Evolutionary conservation across 352 stramenopile species (phyloP), one percentile per base, ranked within the genome.

Genomic region (Aphanomyces cochlioides): DNA sequence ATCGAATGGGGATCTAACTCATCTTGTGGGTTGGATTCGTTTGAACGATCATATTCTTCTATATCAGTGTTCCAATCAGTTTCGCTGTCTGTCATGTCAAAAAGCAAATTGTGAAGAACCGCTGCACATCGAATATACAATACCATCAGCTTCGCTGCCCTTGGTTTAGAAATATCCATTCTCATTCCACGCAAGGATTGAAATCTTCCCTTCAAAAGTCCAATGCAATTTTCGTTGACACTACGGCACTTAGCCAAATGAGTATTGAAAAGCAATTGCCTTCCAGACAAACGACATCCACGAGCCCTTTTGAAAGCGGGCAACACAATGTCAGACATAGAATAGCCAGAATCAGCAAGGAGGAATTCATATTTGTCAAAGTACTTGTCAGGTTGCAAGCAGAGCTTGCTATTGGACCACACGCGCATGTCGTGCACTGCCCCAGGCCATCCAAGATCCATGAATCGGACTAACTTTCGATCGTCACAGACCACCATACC

Each of bases 141-240:
- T n/a, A n/a, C n/a, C n/a, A n/a, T n/a, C n/a, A n/a, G n/a, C n/a
- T n/a, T n/a, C n/a, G n/a, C n/a, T n/a, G n/a, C n/a, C n/a, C n/a
- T n/a, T n/a, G n/a, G n/a, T n/a, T n/a, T n/a, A n/a, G n/a, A n/a
- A n/a, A n/a, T n/a, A n/a, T n/a, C n/a, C n/a, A n/a, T n/a, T n/a
- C n/a, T n/a, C n/a, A n/a, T n/a, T n/a, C n/a, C n/a, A n/a, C n/a
- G n/a, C n/a, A n/a, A n/a, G n/a, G n/a, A n/a, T n/a, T 66, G 57
- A 47, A 66, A 66, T 34, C 57, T 17, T 13, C 37, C 37, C 21
- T 66, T 66, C 12, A 66, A 48, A 21, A 66, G 41, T 15, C 57
- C 41, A 53, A 66, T 66, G 57, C 57, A 66, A 66, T 66, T 17
- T 48, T 66, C 57, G 53, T n/a, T n/a, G n/a, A n/a, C n/a, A n/a